phyloP scores from a whole-genome alignment of 2,329 filamentous ascomycete genomes.

The Colletotrichum sp. region DNA sequence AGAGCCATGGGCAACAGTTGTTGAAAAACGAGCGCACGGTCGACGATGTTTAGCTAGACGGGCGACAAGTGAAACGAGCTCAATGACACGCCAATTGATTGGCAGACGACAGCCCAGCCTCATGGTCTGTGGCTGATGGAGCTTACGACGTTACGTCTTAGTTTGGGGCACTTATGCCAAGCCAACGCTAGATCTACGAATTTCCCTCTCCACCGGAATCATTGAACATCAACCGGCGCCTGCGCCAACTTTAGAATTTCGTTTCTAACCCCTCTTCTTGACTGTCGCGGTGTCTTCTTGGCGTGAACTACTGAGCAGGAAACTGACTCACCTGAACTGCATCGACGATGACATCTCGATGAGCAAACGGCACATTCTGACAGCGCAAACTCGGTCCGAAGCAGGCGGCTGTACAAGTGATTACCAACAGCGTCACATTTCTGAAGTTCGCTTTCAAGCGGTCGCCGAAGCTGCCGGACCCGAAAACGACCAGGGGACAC shows the following conservation, averaged over 20 bases:
- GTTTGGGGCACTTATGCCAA: background rate
- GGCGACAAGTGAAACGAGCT: conserved; percentile 7
- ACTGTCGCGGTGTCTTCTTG: conserved; percentile 3
- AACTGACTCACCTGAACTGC: background rate
- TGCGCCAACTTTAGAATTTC: background rate
- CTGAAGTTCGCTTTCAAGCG: background rate
- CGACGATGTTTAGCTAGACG: background rate
- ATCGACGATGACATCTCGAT: background rate
- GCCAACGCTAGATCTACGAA: background rate
- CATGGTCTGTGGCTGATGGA: background rate
- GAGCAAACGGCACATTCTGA: background rate
- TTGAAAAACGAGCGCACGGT: background rate
- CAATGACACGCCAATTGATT: background rate
- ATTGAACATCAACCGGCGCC: background rate
- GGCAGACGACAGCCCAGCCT: background rate
- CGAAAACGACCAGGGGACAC: background rate
- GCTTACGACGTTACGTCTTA: background rate
- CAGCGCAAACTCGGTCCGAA: background rate
- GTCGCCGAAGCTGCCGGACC: background rate
- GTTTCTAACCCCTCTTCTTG: conserved; percentile 7
- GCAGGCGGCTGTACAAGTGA: background rate
- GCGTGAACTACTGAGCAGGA: background rate
- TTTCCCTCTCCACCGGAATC: background rate
- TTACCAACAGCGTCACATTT: background rate
- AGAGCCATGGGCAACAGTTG: conserved; percentile 15